Percentiles rank a stretch among this genome's conserved stretches.
Evolutionary conservation across 2,329 filamentous ascomycete species (phyloP).

Genomic region (Penicillium psychrosexuale): DNA sequence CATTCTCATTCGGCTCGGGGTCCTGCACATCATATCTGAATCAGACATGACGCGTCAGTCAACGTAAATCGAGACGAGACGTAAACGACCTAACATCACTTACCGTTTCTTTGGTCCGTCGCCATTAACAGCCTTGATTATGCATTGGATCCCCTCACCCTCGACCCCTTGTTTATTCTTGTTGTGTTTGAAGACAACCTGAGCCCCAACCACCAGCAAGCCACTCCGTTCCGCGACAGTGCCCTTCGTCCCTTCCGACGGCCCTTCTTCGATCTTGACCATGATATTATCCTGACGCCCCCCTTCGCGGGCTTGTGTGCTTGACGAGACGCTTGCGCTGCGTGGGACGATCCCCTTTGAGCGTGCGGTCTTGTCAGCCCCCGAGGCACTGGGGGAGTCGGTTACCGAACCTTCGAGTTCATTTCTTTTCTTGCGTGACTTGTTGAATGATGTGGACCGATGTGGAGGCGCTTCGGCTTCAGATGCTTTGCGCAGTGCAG

Average conservation of each 20-base stretch:
- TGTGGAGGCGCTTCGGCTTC: conserved; percentile 45
- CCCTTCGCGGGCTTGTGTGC: conserved; percentile 38
- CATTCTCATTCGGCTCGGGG: conserved; percentile 69
- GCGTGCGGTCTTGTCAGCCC: conserved; percentile 44
- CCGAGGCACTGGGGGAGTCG: conserved; percentile 47
- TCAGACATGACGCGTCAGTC: conserved; percentile 11
- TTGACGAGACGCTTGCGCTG: conserved; percentile 43
- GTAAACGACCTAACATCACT: conserved; percentile 9
- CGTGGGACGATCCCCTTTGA: conserved; percentile 42
- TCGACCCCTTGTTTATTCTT: conserved; percentile 52
- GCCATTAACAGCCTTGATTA: conserved; percentile 70
- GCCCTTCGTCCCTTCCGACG: conserved; percentile 42
- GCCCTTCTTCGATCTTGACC: conserved; percentile 46
- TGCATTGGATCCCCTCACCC: conserved; percentile 66
- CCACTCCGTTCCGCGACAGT: conserved; percentile 45
- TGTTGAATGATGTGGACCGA: conserved; percentile 38
- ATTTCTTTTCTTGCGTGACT: conserved; percentile 47
- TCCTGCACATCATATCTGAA: conserved; percentile 73
- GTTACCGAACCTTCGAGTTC: conserved; percentile 45
- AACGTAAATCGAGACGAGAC: conserved; percentile 7
- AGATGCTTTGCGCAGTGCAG: conserved; percentile 48
- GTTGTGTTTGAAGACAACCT: conserved; percentile 52
- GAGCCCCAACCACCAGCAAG: conserved; percentile 45
- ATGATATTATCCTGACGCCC: conserved; percentile 36
- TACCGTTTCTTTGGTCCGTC: conserved; percentile 67